A percentile compares a stretch with the other conserved stretches of the same genome.
These are phyloP conservation scores for Hondaea fermentalgiana DNA, from an alignment of 108 stramenopile genomes.

Conservation along the genomic window DNA sequence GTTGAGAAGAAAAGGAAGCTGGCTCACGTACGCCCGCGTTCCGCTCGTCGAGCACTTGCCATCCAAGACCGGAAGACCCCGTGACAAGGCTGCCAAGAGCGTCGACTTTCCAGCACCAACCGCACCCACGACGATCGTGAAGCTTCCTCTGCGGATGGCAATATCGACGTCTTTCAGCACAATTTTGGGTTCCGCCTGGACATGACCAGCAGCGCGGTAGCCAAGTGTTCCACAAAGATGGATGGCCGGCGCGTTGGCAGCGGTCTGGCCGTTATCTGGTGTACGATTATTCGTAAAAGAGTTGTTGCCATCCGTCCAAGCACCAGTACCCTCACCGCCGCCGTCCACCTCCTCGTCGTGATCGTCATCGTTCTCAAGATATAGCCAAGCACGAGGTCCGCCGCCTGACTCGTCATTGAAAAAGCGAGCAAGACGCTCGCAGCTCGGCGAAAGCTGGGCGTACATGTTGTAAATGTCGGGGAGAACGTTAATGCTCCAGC, in stretches of 20 bases:
- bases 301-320: too few relatives aligned
- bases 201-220: too few relatives aligned
- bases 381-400: neutral
- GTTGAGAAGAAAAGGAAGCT: constrained; percentile 10
- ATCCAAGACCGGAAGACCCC: neutral
- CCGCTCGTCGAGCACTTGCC: neutral
- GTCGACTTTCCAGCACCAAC: neutral
- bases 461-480: constrained; percentile 21
- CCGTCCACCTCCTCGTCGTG: too few relatives aligned
- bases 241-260: neutral
- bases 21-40: neutral
- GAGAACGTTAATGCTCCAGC: neutral
- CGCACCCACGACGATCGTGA: neutral
- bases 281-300: neutral
- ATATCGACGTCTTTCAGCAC: neutral
- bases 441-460: neutral
- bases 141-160: neutral
- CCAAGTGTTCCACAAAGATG: neutral
- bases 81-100: neutral
- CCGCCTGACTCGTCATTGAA: neutral
- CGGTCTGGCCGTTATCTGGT: neutral
- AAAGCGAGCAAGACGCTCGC: neutral
- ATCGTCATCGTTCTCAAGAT: neutral
- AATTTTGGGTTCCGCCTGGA: neutral
- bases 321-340: too few relatives aligned